Evolutionary conservation across 441 rosid species (phyloP).

Genomic region (Melastoma candidum): DNA sequence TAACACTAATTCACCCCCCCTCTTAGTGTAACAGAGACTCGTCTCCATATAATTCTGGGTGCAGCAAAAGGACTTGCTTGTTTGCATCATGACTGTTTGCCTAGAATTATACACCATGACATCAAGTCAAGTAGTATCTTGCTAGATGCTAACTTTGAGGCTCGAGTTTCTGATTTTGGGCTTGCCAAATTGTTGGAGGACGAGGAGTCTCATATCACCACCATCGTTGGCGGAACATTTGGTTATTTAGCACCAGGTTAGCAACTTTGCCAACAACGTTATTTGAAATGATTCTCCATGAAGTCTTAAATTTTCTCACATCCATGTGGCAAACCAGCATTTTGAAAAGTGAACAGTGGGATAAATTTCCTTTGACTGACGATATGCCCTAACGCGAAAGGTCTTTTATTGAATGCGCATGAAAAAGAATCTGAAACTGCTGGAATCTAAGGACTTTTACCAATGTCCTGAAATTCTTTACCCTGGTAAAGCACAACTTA

Average conservation of each 20-base stretch:
- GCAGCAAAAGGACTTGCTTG: conserved; percentile 98
- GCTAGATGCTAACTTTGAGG: conserved; percentile 95
- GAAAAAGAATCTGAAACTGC: no score
- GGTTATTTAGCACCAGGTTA: conserved; percentile 98
- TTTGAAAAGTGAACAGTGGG: no score
- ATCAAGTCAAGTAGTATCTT: conserved; percentile 95
- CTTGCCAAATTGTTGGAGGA: conserved; percentile 93
- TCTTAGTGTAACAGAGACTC: no score
- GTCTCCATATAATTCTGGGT: conserved; percentile 83
- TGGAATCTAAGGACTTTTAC: no score
- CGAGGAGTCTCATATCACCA: conserved; percentile 96
- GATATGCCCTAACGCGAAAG: no score
- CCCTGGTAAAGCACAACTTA: no score
- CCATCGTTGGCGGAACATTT: conserved; percentile 98
- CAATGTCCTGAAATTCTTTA: no score
- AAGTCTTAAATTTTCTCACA: no score
- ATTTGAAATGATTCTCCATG: background rate
- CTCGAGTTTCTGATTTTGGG: conserved; percentile 97
- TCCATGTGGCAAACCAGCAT: no score
- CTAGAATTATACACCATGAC: conserved; percentile 97
- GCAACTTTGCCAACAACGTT: conserved; percentile 11
- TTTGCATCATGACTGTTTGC: conserved; percentile 96
- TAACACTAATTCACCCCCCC: no score
- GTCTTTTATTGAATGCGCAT: no score
- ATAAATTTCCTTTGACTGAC: no score